Base-by-base conservation (phyloP, 805 yeast species). In the Candida lessepsii region DNA sequence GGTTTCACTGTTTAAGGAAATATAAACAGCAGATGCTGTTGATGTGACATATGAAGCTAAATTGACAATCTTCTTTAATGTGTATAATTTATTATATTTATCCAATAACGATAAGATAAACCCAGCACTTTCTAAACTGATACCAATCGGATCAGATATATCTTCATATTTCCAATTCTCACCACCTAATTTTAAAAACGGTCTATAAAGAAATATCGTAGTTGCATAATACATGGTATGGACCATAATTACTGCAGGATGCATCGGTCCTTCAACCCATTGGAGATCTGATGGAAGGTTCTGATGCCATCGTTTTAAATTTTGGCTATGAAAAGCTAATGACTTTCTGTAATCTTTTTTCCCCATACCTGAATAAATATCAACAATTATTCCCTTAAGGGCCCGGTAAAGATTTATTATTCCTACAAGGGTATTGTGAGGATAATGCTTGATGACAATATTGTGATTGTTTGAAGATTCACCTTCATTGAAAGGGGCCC, bases 181-280 rank as follows among this genome's bases (percentile, higher is more conserved):
- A 17, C 39, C 43, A 13, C 44, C 44, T 9, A 44, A 24, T 19
- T 41, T 40, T 21, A 44, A 25, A 23, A 34, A 44, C 9, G 47
- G 47, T 17, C 47, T 33, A 31, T 33, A 44, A 21, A 44, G 31
- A 17, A 44, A 44, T 35, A 44, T 44, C 9, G 39, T 31, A 15
- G 41, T 29, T 2, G 47, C 32, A 26, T 44, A 27, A 19, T 40
- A 44, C 47, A 44, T 44, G 4, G 44, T 36, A 32, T 44, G 47
- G n/a, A 44, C 16, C 45, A 44, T 40, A 3, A 44, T 37, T 3
- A 41, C 41, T 7, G 44, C 42, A n/a, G 44, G 47, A 28, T 44
- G 39, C 24, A 35, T 20, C 5, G 18, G 15, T 34, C 23, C 37
- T 2, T 32, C 35, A 3, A 32, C 14, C 28, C 29, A 20, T 8